These are phyloP conservation scores for Saururus chinensis DNA, from an alignment of 164 flowering plant species.

Conservation along the genomic window DNA sequence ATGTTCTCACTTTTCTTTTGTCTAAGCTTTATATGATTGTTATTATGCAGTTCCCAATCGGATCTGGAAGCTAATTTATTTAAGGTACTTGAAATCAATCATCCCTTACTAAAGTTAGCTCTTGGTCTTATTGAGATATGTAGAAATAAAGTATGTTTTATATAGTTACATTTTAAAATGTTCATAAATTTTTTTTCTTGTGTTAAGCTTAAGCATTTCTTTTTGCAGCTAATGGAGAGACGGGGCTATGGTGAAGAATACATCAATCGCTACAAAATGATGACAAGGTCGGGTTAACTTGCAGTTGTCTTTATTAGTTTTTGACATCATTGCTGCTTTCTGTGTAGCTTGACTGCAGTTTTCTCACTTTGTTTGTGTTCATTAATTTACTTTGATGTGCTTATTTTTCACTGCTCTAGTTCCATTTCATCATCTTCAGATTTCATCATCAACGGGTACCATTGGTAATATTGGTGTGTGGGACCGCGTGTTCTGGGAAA, in stretches of 20 bases:
- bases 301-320: not conserved
- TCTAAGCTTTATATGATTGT: not conserved
- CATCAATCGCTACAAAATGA: conserved; percentile 87
- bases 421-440: conserved; percentile 25
- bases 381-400: not conserved
- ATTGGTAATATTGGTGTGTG: conserved; percentile 91
- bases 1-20: not conserved
- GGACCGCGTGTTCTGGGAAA: conserved; percentile 96
- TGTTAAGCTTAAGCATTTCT: conserved; percentile 7
- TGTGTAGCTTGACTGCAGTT: not conserved
- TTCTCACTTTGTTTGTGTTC: too few species aligned
- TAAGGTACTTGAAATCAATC: conserved; percentile 42
- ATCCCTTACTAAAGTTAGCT: not conserved
- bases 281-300: conserved; percentile 66
- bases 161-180: not conserved
- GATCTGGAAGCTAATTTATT: conserved; percentile 94
- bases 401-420: not conserved
- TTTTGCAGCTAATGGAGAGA: conserved; percentile 87
- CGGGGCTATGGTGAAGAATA: conserved; percentile 95
- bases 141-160: not conserved
- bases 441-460: conserved; percentile 99
- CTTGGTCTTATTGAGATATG: not conserved
- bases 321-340: not conserved
- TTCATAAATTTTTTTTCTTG: not conserved
- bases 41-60: conserved; percentile 63